These are phyloP conservation scores for Blastobotrys proliferans DNA, from an alignment of 1,139 yeast genomes.

Conservation along the genomic window DNA sequence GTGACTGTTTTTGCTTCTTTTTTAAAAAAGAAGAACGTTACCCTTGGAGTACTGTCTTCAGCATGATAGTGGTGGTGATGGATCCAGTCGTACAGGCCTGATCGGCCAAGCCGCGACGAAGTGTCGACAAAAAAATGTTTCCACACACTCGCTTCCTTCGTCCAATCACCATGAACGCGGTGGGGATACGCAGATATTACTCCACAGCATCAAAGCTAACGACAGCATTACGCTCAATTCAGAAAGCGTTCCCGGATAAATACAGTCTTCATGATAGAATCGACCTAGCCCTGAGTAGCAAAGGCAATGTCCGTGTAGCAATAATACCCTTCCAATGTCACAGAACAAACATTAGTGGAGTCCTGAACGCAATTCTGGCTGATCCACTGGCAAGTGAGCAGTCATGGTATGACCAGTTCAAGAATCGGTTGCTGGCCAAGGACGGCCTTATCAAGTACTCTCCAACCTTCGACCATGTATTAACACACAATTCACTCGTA, in stretches of 20 bases:
- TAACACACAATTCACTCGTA: conserved; percentile 35
- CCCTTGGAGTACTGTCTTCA: no score
- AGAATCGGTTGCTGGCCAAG: conserved; percentile 32
- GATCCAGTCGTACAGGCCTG: no score
- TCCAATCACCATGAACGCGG: no score
- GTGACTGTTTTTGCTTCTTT: no score
- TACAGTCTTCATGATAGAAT: conserved; percentile 25
- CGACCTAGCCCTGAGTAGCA: conserved; percentile 14
- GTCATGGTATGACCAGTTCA: conserved; percentile 31
- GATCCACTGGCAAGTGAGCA: conserved; percentile 37
- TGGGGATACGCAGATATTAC: background rate
- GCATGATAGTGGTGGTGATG: no score
- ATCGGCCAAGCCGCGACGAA: no score
- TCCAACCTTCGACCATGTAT: conserved; percentile 30
- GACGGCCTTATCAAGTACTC: conserved; percentile 33
- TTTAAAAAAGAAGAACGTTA: no score
- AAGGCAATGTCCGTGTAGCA: conserved; percentile 23
- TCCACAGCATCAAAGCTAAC: background rate
- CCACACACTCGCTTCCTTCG: no score
- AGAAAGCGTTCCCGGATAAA: conserved; percentile 22
- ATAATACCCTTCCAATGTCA: conserved; percentile 30
- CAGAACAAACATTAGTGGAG: conserved; percentile 27
- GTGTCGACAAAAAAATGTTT: no score
- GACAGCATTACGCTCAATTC: conserved; percentile 22
- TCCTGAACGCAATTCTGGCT: conserved; percentile 33